These are phyloP conservation scores for Amaranthus cruentus DNA, from an alignment of 148 eudicot species.

Conservation along the genomic window DNA sequence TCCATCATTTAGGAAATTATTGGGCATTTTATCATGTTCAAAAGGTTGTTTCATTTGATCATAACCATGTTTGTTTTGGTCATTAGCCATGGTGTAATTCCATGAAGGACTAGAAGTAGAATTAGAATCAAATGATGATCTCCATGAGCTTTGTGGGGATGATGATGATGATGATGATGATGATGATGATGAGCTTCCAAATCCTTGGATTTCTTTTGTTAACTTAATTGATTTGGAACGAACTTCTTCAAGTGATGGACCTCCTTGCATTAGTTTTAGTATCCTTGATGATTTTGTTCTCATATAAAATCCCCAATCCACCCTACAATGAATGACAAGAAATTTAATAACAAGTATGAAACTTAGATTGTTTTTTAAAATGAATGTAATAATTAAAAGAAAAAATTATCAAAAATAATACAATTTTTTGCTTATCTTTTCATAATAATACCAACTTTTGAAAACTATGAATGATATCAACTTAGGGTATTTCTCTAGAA, in stretches of 20 bases:
- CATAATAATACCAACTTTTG: no score
- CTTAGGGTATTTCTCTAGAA: no score
- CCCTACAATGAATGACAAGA: constrained; percentile 9
- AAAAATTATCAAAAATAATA: no score
- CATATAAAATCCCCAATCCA: constrained; percentile 42
- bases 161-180: constrained; percentile 16
- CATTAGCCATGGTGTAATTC: neutral
- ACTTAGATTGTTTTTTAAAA: neutral
- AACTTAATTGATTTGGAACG: constrained; percentile 38
- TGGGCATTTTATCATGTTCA: neutral
- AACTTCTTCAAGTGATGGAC: constrained; percentile 30
- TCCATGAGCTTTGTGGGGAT: constrained; percentile 23
- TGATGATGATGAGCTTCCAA: constrained; percentile 30
- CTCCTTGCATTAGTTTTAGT: constrained; percentile 32
- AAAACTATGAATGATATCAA: no score
- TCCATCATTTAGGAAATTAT: constrained; percentile 12
- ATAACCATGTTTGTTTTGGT: neutral
- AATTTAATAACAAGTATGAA: neutral
- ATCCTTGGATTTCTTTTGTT: constrained; percentile 42
- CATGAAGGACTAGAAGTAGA: constrained; percentile 24
- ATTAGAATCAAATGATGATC: constrained; percentile 26
- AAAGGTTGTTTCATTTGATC: neutral
- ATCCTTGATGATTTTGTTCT: constrained; percentile 34
- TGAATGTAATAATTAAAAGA: no score
- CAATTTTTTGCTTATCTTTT: no score